A percentile compares a stretch with the other conserved stretches of the same genome.
Conservation (phyloP, 352 stramenopile genomes). For the Phytophthora vignae region DNA sequence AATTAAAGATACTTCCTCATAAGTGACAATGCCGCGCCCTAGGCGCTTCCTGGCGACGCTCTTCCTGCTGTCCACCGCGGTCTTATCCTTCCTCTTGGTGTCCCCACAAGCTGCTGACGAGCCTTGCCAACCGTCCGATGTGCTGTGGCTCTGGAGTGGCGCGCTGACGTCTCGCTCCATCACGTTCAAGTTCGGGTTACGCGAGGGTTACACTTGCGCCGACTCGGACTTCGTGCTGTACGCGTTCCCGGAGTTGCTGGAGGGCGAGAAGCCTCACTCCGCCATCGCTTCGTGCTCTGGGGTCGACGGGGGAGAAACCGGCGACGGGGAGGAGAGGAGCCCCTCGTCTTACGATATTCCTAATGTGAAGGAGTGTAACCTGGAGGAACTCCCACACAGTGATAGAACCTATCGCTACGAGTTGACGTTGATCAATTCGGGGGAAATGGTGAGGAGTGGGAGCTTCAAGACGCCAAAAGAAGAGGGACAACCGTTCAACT, state of each 20-base stretch:
- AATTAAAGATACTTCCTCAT: constrained; percentile 1
- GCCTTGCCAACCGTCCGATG: constrained; percentile 50
- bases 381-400: constrained; percentile 57
- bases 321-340: constrained; percentile 39
- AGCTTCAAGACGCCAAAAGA: constrained; percentile 57
- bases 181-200: constrained; percentile 77
- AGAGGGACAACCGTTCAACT: constrained; percentile 62
- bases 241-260: constrained; percentile 53
- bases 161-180: constrained; percentile 72
- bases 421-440: constrained; percentile 46
- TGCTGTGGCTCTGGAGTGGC: constrained; percentile 81
- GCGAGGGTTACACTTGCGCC: constrained; percentile 53
- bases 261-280: constrained; percentile 60
- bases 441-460: constrained; percentile 46
- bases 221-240: constrained; percentile 67
- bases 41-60: constrained; percentile 13
- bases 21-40: constrained; percentile 8
- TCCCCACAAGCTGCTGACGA: constrained; percentile 2
- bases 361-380: constrained; percentile 57
- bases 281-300: constrained; percentile 44
- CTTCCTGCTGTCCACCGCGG: constrained; percentile 16
- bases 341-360: constrained; percentile 32
- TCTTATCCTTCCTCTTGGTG: neutral
- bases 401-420: constrained; percentile 70
- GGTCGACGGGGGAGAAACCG: constrained; percentile 38